Conservation (phyloP, 768 basidiomycete genomes). For the Agrocybe praecox region DNA sequence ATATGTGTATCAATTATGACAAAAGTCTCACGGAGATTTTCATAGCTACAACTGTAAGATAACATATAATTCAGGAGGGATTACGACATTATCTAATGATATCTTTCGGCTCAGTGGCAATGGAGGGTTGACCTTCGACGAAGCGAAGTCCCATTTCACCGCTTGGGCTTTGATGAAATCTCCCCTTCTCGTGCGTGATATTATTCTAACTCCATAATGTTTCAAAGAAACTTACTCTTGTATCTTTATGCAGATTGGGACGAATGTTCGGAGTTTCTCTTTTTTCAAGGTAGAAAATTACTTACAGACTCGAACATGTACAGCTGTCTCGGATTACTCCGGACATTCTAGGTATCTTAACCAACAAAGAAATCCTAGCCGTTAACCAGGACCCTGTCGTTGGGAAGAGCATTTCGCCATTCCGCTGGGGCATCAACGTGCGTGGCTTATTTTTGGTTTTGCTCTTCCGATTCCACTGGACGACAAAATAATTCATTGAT, state of each 20-base stretch:
- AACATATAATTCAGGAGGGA: neutral
- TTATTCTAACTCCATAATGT: neutral
- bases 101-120: slow-evolving; percentile 61
- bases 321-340: slow-evolving; percentile 54
- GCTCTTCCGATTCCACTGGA: neutral
- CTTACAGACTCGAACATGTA: neutral
- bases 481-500: neutral
- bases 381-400: slow-evolving; percentile 70
- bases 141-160: slow-evolving; percentile 70
- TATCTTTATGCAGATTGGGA: slow-evolving; percentile 44
- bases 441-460: slow-evolving; percentile 16
- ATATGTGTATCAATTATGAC: too few species aligned
- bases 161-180: slow-evolving; percentile 73
- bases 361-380: slow-evolving; percentile 64
- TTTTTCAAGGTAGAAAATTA: neutral
- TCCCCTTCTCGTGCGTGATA: slow-evolving; percentile 49
- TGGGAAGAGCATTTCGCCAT: slow-evolving; percentile 64
- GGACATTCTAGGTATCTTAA: slow-evolving; percentile 57
- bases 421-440: slow-evolving; percentile 72
- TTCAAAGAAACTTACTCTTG: neutral
- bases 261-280: slow-evolving; percentile 40
- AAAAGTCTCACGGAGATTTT: neutral
- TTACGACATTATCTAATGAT: neutral
- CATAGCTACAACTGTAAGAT: slow-evolving; percentile 55
- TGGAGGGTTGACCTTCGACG: slow-evolving; percentile 60